A percentile compares a stretch with the other conserved stretches of the same genome.
Evolutionary conservation across 257 asterid species (phyloP).

Genomic region (Gentiana straminea): DNA sequence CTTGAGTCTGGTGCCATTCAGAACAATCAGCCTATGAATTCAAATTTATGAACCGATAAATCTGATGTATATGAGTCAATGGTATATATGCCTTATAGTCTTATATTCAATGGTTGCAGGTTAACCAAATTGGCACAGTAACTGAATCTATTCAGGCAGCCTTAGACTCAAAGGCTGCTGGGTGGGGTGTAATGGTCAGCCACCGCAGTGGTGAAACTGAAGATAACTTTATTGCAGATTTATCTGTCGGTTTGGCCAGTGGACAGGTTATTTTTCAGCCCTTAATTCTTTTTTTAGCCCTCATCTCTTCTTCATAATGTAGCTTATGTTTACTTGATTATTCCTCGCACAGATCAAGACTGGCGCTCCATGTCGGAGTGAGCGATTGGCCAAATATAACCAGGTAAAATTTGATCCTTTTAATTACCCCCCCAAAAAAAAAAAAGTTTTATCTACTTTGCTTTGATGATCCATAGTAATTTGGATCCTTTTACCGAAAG

Average conservation of each 20-base stretch:
- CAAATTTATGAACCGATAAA: too few relatives aligned
- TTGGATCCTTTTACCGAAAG: too few relatives aligned
- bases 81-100: too few relatives aligned
- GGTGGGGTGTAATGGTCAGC: slow-evolving; percentile 99
- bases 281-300: not conserved
- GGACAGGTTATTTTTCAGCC: slow-evolving; percentile 56
- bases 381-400: slow-evolving; percentile 91
- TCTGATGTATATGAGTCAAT: too few relatives aligned
- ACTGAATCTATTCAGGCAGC: slow-evolving; percentile 99
- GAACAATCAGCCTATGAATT: too few relatives aligned
- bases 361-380: slow-evolving; percentile 98
- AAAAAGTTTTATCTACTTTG: not conserved
- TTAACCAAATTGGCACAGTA: slow-evolving; percentile 91
- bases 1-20: too few relatives aligned
- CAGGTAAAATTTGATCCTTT: slow-evolving; percentile 38
- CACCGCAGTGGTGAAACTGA: slow-evolving; percentile 99
- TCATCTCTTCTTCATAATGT: not conserved
- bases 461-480: too few relatives aligned
- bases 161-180: slow-evolving; percentile 94
- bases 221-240: slow-evolving; percentile 95
- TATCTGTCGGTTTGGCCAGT: slow-evolving; percentile 93
- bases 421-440: too few relatives aligned
- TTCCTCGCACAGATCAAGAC: slow-evolving; percentile 63
- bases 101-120: slow-evolving; percentile 35
- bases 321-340: slow-evolving; percentile 1